Evolutionary conservation across 352 stramenopile species (phyloP).

Genomic region (Blastocystis sp.): DNA sequence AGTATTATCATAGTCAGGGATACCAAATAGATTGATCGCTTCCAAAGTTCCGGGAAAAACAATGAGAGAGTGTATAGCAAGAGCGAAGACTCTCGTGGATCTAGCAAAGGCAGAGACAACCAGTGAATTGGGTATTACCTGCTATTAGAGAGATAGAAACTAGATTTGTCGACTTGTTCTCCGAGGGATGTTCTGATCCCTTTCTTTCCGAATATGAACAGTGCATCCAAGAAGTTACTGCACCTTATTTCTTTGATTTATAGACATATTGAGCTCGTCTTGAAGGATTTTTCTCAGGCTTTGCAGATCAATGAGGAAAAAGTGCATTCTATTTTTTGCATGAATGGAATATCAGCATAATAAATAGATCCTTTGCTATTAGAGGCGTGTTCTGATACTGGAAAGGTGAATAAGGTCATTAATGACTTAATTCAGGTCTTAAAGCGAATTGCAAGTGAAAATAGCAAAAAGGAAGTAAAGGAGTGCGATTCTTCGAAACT

Average conservation of each 20-base stretch:
- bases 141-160: neutral
- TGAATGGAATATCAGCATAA: neutral
- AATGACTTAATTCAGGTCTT: neutral
- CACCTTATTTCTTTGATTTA: neutral
- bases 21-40: neutral
- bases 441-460: neutral
- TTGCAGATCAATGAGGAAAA: slow-evolving; percentile 33
- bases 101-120: neutral
- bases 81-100: slow-evolving; percentile 21
- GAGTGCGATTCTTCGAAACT: slow-evolving; percentile 33
- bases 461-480: slow-evolving; percentile 10
- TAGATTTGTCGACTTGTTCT: slow-evolving; percentile 44
- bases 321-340: slow-evolving; percentile 4
- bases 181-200: slow-evolving; percentile 24
- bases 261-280: neutral
- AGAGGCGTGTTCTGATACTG: neutral
- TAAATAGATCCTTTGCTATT: neutral
- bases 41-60: slow-evolving; percentile 44
- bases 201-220: neutral
- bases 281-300: slow-evolving; percentile 5
- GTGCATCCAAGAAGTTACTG: neutral
- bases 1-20: neutral
- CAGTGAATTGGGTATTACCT: neutral
- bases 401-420: slow-evolving; percentile 5
- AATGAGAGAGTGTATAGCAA: slow-evolving; percentile 52